Conservation (phyloP, 2,329 filamentous ascomycete genomes). For the Cladophialophora psammophila region DNA sequence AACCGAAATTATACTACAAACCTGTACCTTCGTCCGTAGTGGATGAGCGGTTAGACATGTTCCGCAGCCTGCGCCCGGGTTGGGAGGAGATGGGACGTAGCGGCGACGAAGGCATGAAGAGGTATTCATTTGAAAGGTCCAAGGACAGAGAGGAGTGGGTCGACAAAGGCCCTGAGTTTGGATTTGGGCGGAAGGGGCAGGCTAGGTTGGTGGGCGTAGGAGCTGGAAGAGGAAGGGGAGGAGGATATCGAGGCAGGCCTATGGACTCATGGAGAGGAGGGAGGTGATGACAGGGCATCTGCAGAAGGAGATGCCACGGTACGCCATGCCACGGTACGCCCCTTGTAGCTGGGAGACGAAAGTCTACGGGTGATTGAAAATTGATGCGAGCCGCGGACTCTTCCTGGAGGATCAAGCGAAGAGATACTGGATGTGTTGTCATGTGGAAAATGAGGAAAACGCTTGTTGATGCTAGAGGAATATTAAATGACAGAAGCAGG, state of each 20-base stretch:
- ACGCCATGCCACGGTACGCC: not conserved
- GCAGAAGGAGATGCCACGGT: not conserved
- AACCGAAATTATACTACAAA: conserved; percentile 70
- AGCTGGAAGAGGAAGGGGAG: conserved; percentile 36
- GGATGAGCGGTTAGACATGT: conserved; percentile 67
- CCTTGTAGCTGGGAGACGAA: not conserved
- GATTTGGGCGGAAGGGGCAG: conserved; percentile 50
- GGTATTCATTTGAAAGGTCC: conserved; percentile 72
- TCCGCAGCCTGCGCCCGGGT: conserved; percentile 56
- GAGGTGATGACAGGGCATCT: conserved; percentile 4
- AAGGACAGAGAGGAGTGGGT: conserved; percentile 67
- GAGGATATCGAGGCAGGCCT: conserved; percentile 17
- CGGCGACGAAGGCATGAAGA: conserved; percentile 65
- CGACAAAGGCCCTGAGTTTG: conserved; percentile 73
- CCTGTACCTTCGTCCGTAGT: conserved; percentile 72
- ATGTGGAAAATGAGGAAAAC: not conserved
- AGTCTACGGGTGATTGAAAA: not conserved
- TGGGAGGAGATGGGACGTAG: conserved; percentile 42
- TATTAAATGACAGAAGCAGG: not conserved
- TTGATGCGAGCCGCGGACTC: not conserved
- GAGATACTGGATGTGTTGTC: not conserved
- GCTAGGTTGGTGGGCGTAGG: conserved; percentile 44
- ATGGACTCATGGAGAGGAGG: conserved; percentile 32
- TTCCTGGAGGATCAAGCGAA: not conserved
- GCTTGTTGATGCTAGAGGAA: not conserved